A percentile compares a stretch with the other conserved stretches of the same genome.
Conservation (phyloP, 768 basidiomycete species). For the Leccinum longicurvipes region DNA sequence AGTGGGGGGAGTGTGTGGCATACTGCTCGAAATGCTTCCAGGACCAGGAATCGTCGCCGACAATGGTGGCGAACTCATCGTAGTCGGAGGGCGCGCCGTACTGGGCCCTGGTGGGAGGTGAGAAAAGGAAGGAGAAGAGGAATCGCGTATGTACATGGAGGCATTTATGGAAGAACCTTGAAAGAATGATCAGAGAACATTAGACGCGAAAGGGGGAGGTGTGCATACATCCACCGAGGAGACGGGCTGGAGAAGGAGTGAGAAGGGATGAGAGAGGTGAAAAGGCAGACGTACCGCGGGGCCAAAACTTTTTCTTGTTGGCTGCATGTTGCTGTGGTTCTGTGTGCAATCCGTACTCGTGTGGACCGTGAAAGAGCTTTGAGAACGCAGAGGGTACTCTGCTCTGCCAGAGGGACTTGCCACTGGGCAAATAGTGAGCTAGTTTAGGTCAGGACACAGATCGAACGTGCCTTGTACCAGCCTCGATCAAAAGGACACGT, state of each 20-base stretch:
- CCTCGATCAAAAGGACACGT: conserved; percentile 40
- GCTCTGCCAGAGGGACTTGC: conserved; percentile 37
- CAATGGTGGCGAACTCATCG: conserved; percentile 58
- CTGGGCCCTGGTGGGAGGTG: conserved; percentile 39
- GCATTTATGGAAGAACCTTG: conserved; percentile 67
- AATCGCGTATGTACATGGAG: conserved; percentile 33
- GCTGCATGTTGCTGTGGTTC: conserved; percentile 51
- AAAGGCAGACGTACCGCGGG: conserved; percentile 48
- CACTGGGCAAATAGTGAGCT: conserved; percentile 32
- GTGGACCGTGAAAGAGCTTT: conserved; percentile 41
- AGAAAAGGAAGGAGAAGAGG: background rate
- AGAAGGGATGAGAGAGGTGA: background rate
- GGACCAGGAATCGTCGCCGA: conserved; percentile 54
- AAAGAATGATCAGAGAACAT: background rate
- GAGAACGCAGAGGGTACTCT: conserved; percentile 45
- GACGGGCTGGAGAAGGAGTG: conserved; percentile 40
- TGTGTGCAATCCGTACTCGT: conserved; percentile 55
- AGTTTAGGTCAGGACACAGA: background rate
- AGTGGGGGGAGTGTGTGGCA: background rate
- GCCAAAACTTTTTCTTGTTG: conserved; percentile 54
- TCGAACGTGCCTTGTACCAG: conserved; percentile 43
- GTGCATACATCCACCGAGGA: conserved; percentile 70
- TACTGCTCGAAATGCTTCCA: conserved; percentile 52
- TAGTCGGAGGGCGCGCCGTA: conserved; percentile 67
- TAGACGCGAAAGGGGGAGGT: background rate